phyloP scores from a whole-genome alignment of 352 stramenopile species.

The Phytophthora cactorum region DNA sequence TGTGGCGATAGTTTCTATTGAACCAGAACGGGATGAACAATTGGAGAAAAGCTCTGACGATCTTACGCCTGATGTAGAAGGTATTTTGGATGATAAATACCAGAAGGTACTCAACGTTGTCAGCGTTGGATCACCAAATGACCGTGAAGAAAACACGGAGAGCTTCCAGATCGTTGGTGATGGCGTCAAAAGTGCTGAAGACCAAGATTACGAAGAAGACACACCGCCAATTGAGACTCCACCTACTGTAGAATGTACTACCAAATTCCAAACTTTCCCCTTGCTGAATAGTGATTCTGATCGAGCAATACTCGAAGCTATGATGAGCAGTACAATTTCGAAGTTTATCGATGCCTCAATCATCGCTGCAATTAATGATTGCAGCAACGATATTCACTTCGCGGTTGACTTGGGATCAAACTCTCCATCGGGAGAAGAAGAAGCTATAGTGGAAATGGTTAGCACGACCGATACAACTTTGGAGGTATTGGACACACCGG shows the following conservation, averaged over 20 bases:
- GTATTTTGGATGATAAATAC: not conserved
- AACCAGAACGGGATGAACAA: constrained; percentile 1
- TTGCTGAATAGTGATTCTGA: constrained; percentile 36
- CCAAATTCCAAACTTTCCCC: not conserved
- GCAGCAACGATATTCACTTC: constrained; percentile 13
- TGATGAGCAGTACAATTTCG: constrained; percentile 32
- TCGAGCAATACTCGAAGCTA: constrained; percentile 27
- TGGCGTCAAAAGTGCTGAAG: constrained; percentile 2
- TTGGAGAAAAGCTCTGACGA: not conserved
- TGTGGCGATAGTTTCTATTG: not conserved
- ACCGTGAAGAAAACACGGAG: not conserved
- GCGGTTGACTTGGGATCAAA: not conserved
- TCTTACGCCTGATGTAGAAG: not conserved
- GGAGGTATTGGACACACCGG: not conserved
- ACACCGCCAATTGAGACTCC: not conserved
- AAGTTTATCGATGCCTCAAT: constrained; percentile 23
- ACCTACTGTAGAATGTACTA: not conserved
- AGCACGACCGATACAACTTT: not conserved
- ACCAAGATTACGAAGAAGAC: not conserved
- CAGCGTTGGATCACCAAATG: not conserved
- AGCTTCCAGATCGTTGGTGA: constrained; percentile 1
- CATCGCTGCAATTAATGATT: constrained; percentile 25
- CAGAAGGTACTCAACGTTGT: not conserved
- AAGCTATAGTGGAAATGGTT: not conserved
- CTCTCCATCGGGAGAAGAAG: not conserved